Evolutionary conservation across 306 rosid genomes (phyloP).

Genomic region (Casuarina glauca): DNA sequence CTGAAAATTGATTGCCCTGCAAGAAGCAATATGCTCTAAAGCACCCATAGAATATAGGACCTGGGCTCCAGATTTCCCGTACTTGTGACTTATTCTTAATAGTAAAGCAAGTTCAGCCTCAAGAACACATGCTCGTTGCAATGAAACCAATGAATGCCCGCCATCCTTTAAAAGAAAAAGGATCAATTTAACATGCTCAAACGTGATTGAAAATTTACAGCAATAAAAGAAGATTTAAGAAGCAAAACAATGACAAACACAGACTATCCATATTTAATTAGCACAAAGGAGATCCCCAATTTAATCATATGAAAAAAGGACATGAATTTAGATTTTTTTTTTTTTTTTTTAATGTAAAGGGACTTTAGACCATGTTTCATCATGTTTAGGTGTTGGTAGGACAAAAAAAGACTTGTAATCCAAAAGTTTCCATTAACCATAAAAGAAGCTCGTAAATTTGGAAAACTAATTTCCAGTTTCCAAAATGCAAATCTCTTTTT

Average conservation of each 20-base stretch:
- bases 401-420: too few species aligned
- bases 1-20: constrained; percentile 66
- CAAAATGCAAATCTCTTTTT: too few species aligned
- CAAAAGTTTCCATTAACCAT: too few species aligned
- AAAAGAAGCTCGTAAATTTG: too few species aligned
- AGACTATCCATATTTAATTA: not conserved
- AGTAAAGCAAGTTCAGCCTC: constrained; percentile 89
- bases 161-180: constrained; percentile 59
- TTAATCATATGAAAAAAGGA: not conserved
- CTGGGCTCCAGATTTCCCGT: constrained; percentile 93
- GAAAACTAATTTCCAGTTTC: too few species aligned
- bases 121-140: constrained; percentile 85
- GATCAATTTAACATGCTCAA: constrained; percentile 8
- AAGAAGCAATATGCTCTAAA: constrained; percentile 79
- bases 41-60: constrained; percentile 80
- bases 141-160: constrained; percentile 61
- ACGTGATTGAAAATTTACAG: not conserved
- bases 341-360: too few species aligned
- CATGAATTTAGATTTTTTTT: not conserved
- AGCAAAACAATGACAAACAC: not conserved
- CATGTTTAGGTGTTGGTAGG: too few species aligned
- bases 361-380: too few species aligned
- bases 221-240: not conserved
- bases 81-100: constrained; percentile 76
- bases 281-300: not conserved